phyloP scores from a whole-genome alignment of 1,284 basidiomycete species.

The Mrakiaceae sp. region DNA sequence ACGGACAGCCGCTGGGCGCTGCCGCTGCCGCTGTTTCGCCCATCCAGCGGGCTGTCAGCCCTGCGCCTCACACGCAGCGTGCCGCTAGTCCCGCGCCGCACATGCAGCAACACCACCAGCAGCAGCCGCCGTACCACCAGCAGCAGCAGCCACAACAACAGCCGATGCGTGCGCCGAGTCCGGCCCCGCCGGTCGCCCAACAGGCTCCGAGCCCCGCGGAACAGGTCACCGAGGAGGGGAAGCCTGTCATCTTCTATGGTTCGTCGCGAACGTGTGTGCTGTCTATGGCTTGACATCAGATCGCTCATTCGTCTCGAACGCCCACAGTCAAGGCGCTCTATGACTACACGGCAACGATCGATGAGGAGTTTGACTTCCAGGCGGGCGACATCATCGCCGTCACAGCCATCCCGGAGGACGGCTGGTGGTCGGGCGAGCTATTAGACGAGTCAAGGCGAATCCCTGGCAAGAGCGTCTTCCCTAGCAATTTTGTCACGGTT shows the following conservation, averaged over 20 bases:
- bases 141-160: constrained; percentile 15
- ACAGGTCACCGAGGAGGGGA: constrained; percentile 63
- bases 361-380: constrained; percentile 85
- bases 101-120: constrained; percentile 15
- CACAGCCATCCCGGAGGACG: constrained; percentile 79
- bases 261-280: constrained; percentile 17
- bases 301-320: constrained; percentile 3
- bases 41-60: too few relatives aligned
- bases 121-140: constrained; percentile 18
- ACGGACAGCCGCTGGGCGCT: background rate
- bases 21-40: background rate
- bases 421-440: constrained; percentile 77
- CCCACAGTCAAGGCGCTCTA: constrained; percentile 75
- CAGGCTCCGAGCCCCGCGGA: constrained; percentile 41
- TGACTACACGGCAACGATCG: constrained; percentile 75
- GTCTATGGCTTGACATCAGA: background rate
- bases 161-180: constrained; percentile 33
- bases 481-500: constrained; percentile 44
- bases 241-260: constrained; percentile 74
- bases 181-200: constrained; percentile 28
- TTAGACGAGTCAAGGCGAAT: constrained; percentile 65
- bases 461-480: constrained; percentile 73
- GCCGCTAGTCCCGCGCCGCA: background rate
- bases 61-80: background rate
- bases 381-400: constrained; percentile 85